Evolutionary conservation across 2,329 filamentous ascomycete genomes (phyloP).

Genomic region (Neofusicoccum kwambonambiense): DNA sequence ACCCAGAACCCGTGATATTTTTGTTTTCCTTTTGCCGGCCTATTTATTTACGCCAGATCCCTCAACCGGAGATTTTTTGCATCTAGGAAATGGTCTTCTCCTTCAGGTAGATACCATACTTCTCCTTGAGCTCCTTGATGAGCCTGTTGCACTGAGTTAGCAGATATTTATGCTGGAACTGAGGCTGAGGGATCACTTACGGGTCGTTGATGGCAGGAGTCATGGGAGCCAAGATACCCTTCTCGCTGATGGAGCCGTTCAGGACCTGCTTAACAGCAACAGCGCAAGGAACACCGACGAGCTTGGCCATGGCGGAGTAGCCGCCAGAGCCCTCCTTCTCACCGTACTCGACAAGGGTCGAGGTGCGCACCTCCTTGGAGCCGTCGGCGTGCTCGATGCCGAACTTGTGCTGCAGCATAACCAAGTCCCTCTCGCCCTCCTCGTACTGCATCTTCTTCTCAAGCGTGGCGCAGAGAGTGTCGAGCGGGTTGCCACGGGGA

Average conservation of each 20-base stretch:
- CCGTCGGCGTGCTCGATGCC: conserved; percentile 81
- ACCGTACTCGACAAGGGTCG: conserved; percentile 81
- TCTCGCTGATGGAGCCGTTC: conserved; percentile 69
- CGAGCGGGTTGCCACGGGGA: conserved; percentile 75
- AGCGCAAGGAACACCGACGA: conserved; percentile 73
- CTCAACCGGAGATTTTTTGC: neutral
- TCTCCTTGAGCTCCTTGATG: conserved; percentile 74
- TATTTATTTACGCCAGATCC: neutral
- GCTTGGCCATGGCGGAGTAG: conserved; percentile 80
- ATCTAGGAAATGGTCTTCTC: conserved; percentile 58
- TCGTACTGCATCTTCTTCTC: conserved; percentile 91
- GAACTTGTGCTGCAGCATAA: conserved; percentile 78
- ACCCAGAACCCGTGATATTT: neutral
- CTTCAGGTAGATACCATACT: conserved; percentile 70
- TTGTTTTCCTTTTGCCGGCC: neutral
- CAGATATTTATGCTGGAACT: neutral
- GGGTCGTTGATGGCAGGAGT: conserved; percentile 68
- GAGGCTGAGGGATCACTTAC: neutral
- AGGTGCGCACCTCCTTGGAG: conserved; percentile 71
- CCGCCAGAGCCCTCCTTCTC: conserved; percentile 68
- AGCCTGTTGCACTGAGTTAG: conserved; percentile 37
- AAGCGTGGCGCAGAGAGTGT: conserved; percentile 85
- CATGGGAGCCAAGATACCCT: conserved; percentile 76
- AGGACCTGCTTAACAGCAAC: conserved; percentile 77
- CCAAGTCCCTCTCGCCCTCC: conserved; percentile 78